phyloP scores from a whole-genome alignment of 2,329 filamentous ascomycete species.

The Falciphora oryzae region DNA sequence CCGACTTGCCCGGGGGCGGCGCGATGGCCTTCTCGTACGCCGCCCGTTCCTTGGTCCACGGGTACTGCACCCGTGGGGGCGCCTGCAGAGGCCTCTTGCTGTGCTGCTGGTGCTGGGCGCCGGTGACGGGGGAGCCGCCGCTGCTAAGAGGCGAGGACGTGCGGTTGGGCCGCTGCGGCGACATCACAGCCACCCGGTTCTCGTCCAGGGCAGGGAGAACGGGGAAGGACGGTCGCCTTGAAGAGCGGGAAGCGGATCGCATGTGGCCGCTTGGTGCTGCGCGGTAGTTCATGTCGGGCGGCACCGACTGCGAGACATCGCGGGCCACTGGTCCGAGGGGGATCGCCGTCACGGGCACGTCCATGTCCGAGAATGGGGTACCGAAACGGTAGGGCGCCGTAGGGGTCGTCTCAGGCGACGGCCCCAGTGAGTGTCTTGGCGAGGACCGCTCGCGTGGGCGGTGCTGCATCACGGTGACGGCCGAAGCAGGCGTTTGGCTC shows the following conservation, averaged over 20 bases:
- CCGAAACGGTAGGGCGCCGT: conserved; percentile 66
- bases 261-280: conserved; percentile 30
- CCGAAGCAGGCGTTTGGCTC: conserved; percentile 3
- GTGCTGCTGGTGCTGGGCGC: conserved; percentile 16
- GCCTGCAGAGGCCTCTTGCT: conserved; percentile 37
- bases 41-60: conserved; percentile 46
- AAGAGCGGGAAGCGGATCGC: conserved; percentile 49
- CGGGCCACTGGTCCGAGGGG: conserved; percentile 67
- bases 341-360: conserved; percentile 74
- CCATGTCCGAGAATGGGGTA: conserved; percentile 88
- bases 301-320: conserved; percentile 82
- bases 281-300: conserved; percentile 85
- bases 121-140: not conserved
- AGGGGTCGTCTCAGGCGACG: conserved; percentile 51
- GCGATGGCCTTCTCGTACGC: conserved; percentile 41
- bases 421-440: conserved; percentile 15
- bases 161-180: conserved; percentile 29
- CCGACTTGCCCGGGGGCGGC: conserved; percentile 22
- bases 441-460: conserved; percentile 14
- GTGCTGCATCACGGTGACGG: conserved; percentile 13
- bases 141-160: conserved; percentile 25
- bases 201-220: conserved; percentile 66
- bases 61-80: conserved; percentile 49
- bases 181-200: conserved; percentile 40
- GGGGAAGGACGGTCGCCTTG: conserved; percentile 62